phyloP scores from a whole-genome alignment of 169 alveolate species.

The Cryptosporidium andersoni region DNA sequence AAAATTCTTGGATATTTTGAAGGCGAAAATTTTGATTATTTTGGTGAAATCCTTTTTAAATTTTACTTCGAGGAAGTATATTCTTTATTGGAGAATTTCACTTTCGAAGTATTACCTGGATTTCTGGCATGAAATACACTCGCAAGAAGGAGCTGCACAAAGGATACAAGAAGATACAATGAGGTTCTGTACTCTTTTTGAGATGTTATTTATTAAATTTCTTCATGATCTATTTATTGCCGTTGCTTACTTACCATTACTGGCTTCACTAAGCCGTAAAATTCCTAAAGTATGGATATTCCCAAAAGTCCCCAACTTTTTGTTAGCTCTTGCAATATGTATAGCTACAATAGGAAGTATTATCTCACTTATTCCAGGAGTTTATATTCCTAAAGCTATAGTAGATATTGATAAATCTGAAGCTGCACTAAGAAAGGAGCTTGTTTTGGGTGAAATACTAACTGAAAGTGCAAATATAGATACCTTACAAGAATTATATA shows the following conservation, averaged over 20 bases:
- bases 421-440: slow-evolving; percentile 44
- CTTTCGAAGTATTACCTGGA: slow-evolving; percentile 17
- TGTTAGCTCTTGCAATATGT: background rate
- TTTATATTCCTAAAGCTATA: slow-evolving; percentile 11
- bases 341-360: slow-evolving; percentile 16
- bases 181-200: slow-evolving; percentile 43
- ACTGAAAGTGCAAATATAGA: background rate
- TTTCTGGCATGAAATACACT: slow-evolving; percentile 27
- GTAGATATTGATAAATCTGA: slow-evolving; percentile 25
- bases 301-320: slow-evolving; percentile 13
- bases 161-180: slow-evolving; percentile 58
- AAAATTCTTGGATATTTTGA: background rate
- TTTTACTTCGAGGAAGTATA: slow-evolving; percentile 19
- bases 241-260: slow-evolving; percentile 28
- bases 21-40: background rate
- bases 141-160: slow-evolving; percentile 54
- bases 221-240: slow-evolving; percentile 29
- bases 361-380: slow-evolving; percentile 23
- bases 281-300: slow-evolving; percentile 25
- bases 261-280: slow-evolving; percentile 1
- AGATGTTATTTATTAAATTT: slow-evolving; percentile 9
- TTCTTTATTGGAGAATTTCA: slow-evolving; percentile 41
- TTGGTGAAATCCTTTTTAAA: slow-evolving; percentile 9
- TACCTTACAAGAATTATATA: background rate
- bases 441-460: slow-evolving; percentile 25